Conservation (phyloP, 2,329 filamentous ascomycete genomes). For the Madurella mycetomatis region DNA sequence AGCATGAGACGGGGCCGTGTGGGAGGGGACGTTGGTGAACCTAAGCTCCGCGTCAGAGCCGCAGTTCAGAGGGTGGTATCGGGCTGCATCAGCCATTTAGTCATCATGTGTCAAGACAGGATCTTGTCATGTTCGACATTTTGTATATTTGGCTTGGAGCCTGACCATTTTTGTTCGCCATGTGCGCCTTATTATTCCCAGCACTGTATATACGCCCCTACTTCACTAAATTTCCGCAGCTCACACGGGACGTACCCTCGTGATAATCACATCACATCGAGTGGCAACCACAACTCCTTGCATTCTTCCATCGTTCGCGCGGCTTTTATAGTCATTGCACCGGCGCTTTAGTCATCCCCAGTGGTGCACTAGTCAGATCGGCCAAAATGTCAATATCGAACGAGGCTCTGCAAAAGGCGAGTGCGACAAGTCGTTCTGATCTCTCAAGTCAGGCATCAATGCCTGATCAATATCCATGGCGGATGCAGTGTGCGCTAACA, state of each 20-base stretch:
- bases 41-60: not conserved
- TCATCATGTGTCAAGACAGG: no score
- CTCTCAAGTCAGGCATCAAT: slow-evolving; percentile 13
- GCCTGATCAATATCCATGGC: not conserved
- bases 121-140: no score
- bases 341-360: not conserved
- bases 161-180: not conserved
- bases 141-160: not conserved
- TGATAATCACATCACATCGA: not conserved
- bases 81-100: not conserved
- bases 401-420: slow-evolving; percentile 87
- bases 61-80: not conserved
- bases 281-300: not conserved
- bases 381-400: slow-evolving; percentile 83
- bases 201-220: not conserved
- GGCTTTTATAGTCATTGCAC: not conserved
- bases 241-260: not conserved
- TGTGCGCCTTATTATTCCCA: not conserved
- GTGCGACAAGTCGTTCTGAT: slow-evolving; percentile 8
- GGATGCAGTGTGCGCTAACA: slow-evolving; percentile 2
- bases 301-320: not conserved
- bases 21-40: no score
- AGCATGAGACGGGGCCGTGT: no score
- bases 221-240: not conserved
- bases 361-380: not conserved